Conservation (phyloP, 768 basidiomycete species). For the Daedaleopsis sinensis region DNA sequence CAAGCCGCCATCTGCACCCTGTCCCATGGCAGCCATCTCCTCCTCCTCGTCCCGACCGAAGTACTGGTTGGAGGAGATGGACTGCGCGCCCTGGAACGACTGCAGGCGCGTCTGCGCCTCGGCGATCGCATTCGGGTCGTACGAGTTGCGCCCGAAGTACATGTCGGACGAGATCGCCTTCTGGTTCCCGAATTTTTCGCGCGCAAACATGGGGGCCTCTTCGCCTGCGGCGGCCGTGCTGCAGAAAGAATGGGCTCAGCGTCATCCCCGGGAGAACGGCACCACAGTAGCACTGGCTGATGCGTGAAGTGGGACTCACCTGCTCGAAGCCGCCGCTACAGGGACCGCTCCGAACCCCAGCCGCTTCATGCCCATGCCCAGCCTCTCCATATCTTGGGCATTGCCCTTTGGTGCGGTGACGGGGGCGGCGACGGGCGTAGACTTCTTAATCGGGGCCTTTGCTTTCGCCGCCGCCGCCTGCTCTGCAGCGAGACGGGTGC, state of each 20-base stretch:
- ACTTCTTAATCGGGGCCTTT: constrained; percentile 27
- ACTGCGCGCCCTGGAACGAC: constrained; percentile 87
- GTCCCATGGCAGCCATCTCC: constrained; percentile 40
- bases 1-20: constrained; percentile 57
- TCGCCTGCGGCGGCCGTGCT: constrained; percentile 40
- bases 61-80: constrained; percentile 95
- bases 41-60: constrained; percentile 91
- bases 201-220: constrained; percentile 75
- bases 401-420: constrained; percentile 36
- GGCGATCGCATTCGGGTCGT: constrained; percentile 68
- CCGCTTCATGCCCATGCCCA: constrained; percentile 74
- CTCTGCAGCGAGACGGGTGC: constrained; percentile 54
- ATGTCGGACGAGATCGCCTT: constrained; percentile 98
- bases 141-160: constrained; percentile 90
- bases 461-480: constrained; percentile 32
- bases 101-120: constrained; percentile 86
- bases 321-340: constrained; percentile 50
- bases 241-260: background rate
- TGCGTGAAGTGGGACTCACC: constrained; percentile 34
- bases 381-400: constrained; percentile 53
- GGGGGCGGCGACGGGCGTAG: constrained; percentile 29
- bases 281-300: background rate
- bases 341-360: constrained; percentile 88
- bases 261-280: constrained; percentile 5
- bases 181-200: constrained; percentile 89